These are phyloP conservation scores for Neurospora sp. DNA, from an alignment of 495 filamentous ascomycete species.

Conservation along the genomic window DNA sequence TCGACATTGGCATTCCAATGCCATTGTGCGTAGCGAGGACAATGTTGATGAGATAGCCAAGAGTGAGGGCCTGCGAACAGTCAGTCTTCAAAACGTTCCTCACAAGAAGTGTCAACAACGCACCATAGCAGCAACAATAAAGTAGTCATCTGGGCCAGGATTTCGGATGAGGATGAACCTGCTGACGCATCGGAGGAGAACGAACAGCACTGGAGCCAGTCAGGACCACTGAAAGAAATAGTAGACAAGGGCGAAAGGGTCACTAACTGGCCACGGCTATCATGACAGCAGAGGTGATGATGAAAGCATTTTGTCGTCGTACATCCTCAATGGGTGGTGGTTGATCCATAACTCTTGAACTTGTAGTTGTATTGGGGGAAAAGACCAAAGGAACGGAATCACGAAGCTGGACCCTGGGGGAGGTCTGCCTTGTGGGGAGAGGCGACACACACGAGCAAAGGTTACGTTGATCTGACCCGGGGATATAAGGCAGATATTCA, in stretches of 20 bases:
- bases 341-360: background rate
- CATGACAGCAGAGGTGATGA: constrained; percentile 8
- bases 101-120: background rate
- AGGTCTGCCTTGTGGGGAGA: background rate
- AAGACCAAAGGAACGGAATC: background rate
- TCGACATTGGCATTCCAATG: constrained; percentile 22
- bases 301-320: constrained; percentile 4
- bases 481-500: background rate
- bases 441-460: background rate
- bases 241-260: background rate
- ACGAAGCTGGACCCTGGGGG: background rate
- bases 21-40: constrained; percentile 14
- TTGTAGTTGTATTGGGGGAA: background rate
- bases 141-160: constrained; percentile 23
- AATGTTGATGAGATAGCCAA: constrained; percentile 24
- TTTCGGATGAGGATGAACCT: constrained; percentile 22
- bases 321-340: background rate
- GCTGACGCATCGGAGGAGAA: constrained; percentile 15
- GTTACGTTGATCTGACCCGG: background rate
- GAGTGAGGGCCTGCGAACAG: constrained; percentile 16
- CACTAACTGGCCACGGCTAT: constrained; percentile 7
- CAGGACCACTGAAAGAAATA: background rate
- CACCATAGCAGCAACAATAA: constrained; percentile 25
- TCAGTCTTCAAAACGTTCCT: background rate
- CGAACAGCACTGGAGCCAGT: constrained; percentile 14